phyloP scores from a whole-genome alignment of 768 basidiomycete genomes.

The Suillus decipiens region DNA sequence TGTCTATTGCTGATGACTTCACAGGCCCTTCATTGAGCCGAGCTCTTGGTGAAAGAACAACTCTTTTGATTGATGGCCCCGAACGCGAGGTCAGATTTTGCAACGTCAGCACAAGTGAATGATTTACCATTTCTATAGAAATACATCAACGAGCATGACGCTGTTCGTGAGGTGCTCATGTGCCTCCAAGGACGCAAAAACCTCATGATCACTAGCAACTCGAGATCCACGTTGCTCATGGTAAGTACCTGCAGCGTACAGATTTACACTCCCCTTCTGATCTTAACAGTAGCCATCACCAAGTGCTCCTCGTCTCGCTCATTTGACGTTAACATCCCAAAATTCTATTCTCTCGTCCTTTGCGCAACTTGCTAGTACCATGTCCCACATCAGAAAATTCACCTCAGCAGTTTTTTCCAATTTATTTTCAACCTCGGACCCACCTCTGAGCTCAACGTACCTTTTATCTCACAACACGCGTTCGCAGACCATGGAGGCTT shows the following conservation, averaged over 20 bases:
- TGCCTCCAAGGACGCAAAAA: slow-evolving; percentile 73
- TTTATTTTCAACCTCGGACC: slow-evolving; percentile 19
- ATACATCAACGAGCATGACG: slow-evolving; percentile 74
- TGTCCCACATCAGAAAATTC: slow-evolving; percentile 67
- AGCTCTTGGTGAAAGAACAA: slow-evolving; percentile 38
- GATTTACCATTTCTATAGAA: slow-evolving; percentile 38
- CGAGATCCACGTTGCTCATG: slow-evolving; percentile 36
- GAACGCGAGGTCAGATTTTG: slow-evolving; percentile 42
- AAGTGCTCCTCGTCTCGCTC: slow-evolving; percentile 60
- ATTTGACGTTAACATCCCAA: slow-evolving; percentile 68
- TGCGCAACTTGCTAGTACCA: slow-evolving; percentile 56
- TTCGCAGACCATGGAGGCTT: slow-evolving; percentile 77
- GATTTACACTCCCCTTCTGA: not conserved
- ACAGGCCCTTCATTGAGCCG: slow-evolving; percentile 49
- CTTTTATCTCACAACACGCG: slow-evolving; percentile 26
- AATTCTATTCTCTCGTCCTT: slow-evolving; percentile 63
- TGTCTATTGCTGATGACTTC: not conserved
- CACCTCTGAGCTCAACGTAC: slow-evolving; percentile 22
- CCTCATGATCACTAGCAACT: slow-evolving; percentile 46
- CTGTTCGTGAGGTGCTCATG: slow-evolving; percentile 76
- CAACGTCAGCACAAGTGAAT: not conserved
- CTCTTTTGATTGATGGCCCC: slow-evolving; percentile 41
- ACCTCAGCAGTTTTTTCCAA: slow-evolving; percentile 47
- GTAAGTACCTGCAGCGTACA: slow-evolving; percentile 19
- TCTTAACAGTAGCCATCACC: slow-evolving; percentile 41